Conservation (phyloP, 2,329 filamentous ascomycete genomes). For the Alternaria arborescens region DNA sequence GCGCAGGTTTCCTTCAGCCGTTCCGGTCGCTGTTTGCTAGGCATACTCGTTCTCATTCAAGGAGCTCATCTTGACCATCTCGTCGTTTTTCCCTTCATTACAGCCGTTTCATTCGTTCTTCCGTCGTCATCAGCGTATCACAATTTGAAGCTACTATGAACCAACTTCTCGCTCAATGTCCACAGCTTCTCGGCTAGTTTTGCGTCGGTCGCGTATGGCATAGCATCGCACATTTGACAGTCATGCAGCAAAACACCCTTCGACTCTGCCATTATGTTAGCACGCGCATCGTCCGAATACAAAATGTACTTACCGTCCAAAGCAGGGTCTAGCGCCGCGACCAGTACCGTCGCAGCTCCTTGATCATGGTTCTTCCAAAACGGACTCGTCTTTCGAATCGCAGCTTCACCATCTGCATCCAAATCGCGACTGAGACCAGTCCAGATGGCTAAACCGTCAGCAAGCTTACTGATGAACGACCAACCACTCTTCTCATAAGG, state of each 20-base stretch:
- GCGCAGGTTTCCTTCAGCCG: too few species aligned
- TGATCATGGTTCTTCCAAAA: constrained; percentile 49
- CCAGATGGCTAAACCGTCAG: constrained; percentile 38
- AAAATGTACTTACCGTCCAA: constrained; percentile 26
- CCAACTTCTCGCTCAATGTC: constrained; percentile 43
- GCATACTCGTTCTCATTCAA: too few species aligned
- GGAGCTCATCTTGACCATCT: too few species aligned
- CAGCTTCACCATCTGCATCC: constrained; percentile 36
- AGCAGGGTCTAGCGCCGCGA: constrained; percentile 44
- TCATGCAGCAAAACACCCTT: constrained; percentile 38
- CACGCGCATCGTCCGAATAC: rapidly evolving
- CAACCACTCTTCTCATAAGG: not conserved
- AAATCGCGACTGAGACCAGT: constrained; percentile 40
- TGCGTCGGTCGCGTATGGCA: constrained; percentile 36
- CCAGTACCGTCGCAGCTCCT: constrained; percentile 40
- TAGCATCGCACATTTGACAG: constrained; percentile 38
- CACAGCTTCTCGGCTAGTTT: constrained; percentile 41
- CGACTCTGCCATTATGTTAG: constrained; percentile 24
- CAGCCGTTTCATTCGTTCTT: too few species aligned
- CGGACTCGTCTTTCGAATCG: constrained; percentile 33
- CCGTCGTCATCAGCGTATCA: too few species aligned
- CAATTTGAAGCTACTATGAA: constrained; percentile 34
- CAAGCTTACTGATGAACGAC: not conserved
- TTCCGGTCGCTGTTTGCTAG: too few species aligned
- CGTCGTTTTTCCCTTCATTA: too few species aligned